Percentiles rank a stretch among this genome's conserved stretches.
Conservation (phyloP, 148 eudicot genomes). For the Amaranthus hypochondriacus region DNA sequence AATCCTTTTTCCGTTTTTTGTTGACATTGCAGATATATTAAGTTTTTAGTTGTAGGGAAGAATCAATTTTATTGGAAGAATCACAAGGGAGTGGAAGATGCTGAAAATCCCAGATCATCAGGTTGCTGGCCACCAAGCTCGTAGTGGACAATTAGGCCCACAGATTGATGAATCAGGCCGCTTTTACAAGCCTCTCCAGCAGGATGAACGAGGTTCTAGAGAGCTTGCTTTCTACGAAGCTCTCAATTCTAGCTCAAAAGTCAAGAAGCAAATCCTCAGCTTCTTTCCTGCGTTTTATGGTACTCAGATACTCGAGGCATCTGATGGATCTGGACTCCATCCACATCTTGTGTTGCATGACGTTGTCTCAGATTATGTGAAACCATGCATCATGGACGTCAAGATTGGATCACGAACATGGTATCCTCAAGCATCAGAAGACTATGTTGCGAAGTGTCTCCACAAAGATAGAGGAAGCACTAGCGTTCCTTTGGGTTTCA, state of each 20-base stretch:
- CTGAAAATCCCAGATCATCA: conserved; percentile 65
- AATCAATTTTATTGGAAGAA: not conserved
- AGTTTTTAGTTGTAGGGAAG: not conserved
- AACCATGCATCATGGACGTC: conserved; percentile 74
- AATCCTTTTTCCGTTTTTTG: not conserved
- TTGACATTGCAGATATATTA: conserved; percentile 1
- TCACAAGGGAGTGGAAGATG: not conserved
- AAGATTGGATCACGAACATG: conserved; percentile 89
- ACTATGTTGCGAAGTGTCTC: conserved; percentile 55
- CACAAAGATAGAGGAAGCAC: conserved; percentile 56
- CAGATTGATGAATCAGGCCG: conserved; percentile 64
- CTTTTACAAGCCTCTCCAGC: conserved; percentile 91
- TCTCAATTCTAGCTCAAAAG: conserved; percentile 39
- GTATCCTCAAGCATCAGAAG: conserved; percentile 58
- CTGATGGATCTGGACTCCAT: conserved; percentile 62
- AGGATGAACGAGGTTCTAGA: conserved; percentile 53
- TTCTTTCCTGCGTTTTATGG: conserved; percentile 77
- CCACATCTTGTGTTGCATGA: conserved; percentile 72
- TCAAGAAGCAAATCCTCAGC: conserved; percentile 43
- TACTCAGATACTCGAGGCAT: conserved; percentile 57
- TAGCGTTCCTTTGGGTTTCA: conserved; percentile 55
- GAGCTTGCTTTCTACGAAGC: conserved; percentile 68
- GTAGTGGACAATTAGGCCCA: conserved; percentile 63
- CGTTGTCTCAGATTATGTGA: conserved; percentile 28
- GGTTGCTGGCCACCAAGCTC: conserved; percentile 82